phyloP scores from a whole-genome alignment of 345 rosid genomes.

The Populus simonii region DNA sequence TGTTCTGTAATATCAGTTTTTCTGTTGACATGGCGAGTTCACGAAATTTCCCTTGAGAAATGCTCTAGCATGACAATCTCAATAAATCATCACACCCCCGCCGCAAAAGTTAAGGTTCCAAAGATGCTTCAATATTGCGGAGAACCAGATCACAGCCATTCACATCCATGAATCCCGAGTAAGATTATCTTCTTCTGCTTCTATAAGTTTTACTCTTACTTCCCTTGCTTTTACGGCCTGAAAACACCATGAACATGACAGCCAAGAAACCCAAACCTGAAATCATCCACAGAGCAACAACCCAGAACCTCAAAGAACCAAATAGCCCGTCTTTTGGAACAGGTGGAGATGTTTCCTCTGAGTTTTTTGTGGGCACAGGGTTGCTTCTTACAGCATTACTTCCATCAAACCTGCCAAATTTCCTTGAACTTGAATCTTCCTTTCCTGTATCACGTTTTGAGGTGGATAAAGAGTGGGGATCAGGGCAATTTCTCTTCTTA shows the following conservation, averaged over 20 bases:
- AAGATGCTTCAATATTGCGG: conserved; percentile 42
- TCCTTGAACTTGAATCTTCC: conserved; percentile 39
- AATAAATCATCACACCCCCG: background rate
- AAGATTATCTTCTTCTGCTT: conserved; percentile 57
- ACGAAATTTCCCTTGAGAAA: too few relatives aligned
- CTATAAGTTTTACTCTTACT: conserved; percentile 54
- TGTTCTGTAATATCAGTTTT: too few relatives aligned
- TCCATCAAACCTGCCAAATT: conserved; percentile 36
- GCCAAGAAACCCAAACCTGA: conserved; percentile 72
- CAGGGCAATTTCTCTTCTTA: conserved; percentile 64
- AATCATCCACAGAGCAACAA: conserved; percentile 60
- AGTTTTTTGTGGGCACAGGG: conserved; percentile 19
- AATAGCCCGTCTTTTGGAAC: conserved; percentile 43
- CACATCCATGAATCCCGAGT: conserved; percentile 42
- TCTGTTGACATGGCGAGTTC: too few relatives aligned
- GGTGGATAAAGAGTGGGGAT: conserved; percentile 33
- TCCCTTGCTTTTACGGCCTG: conserved; percentile 55
- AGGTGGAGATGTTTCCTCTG: conserved; percentile 33
- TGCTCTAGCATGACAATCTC: background rate
- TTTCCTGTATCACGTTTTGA: conserved; percentile 18
- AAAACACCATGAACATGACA: conserved; percentile 54
- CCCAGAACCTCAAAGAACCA: conserved; percentile 67
- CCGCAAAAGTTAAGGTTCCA: conserved; percentile 7
- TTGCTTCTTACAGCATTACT: conserved; percentile 26
- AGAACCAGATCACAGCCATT: conserved; percentile 48